These are phyloP conservation scores for Nakaseomyces nivariensis DNA, from an alignment of 1,139 yeast genomes.

Conservation along the genomic window DNA sequence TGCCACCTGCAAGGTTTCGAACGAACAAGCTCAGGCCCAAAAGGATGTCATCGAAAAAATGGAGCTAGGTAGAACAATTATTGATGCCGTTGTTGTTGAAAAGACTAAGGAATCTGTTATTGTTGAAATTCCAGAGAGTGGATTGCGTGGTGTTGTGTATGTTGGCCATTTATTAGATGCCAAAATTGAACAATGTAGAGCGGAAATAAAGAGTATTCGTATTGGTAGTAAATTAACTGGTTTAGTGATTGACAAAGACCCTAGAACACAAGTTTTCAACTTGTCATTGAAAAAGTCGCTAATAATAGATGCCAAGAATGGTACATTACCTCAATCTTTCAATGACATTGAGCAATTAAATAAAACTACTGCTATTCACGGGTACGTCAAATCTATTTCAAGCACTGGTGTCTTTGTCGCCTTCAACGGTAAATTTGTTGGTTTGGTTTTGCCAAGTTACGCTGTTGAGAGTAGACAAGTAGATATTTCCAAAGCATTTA, in stretches of 20 bases:
- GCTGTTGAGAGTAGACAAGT: conserved; percentile 48
- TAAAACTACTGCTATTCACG: conserved; percentile 39
- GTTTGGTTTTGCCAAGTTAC: conserved; percentile 71
- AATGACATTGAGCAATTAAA: conserved; percentile 49
- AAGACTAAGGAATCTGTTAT: conserved; percentile 64
- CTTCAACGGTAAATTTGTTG: conserved; percentile 73
- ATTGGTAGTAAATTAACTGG: conserved; percentile 54
- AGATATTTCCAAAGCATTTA: conserved; percentile 48
- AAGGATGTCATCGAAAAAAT: conserved; percentile 40
- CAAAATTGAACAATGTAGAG: conserved; percentile 62
- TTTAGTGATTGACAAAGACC: conserved; percentile 60
- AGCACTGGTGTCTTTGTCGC: conserved; percentile 73
- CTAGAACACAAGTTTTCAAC: conserved; percentile 48
- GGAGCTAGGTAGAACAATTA: conserved; percentile 52
- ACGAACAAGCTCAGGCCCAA: conserved; percentile 42
- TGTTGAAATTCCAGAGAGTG: conserved; percentile 48
- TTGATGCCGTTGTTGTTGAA: conserved; percentile 57
- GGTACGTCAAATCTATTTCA: conserved; percentile 71
- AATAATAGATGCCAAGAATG: conserved; percentile 50
- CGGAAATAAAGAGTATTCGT: conserved; percentile 44
- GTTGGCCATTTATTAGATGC: conserved; percentile 73
- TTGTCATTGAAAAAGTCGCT: conserved; percentile 59
- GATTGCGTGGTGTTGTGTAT: conserved; percentile 60
- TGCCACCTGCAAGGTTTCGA: conserved; percentile 66
- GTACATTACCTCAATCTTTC: conserved; percentile 47